A percentile compares a stretch with the other conserved stretches of the same genome.
phyloP scores from a whole-genome alignment of 805 yeast species.

The Metschnikowia vanudenii region DNA sequence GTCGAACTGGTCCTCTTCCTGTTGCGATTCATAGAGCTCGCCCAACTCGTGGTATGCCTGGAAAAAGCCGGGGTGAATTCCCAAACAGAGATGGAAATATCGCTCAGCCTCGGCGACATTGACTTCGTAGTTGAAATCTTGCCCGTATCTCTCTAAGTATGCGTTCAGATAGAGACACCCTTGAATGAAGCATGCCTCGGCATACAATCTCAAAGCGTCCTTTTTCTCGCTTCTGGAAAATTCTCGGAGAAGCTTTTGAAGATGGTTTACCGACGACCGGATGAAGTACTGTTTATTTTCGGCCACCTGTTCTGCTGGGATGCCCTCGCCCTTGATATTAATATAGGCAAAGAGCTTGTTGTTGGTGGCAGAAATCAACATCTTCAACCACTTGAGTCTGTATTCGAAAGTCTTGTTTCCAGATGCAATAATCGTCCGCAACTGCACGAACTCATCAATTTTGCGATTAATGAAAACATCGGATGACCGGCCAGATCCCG shows the following conservation, averaged over 20 bases:
- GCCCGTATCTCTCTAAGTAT: slow-evolving; percentile 29
- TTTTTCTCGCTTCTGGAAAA: slow-evolving; percentile 18
- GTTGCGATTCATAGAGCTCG: slow-evolving; percentile 36
- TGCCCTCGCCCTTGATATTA: slow-evolving; percentile 42
- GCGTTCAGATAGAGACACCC: slow-evolving; percentile 40
- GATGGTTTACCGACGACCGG: slow-evolving; percentile 39
- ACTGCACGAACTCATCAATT: slow-evolving; percentile 33
- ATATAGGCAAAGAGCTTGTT: slow-evolving; percentile 39
- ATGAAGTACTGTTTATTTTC: slow-evolving; percentile 36
- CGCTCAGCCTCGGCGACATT: slow-evolving; percentile 29
- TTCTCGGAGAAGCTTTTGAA: slow-evolving; percentile 36
- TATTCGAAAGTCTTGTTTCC: slow-evolving; percentile 43
- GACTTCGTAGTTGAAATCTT: slow-evolving; percentile 35
- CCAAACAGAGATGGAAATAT: slow-evolving; percentile 33
- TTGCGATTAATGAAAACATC: slow-evolving; percentile 31
- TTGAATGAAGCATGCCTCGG: slow-evolving; percentile 37
- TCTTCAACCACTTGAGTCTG: slow-evolving; percentile 43
- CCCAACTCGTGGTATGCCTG: slow-evolving; percentile 39
- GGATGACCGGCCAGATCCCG: slow-evolving; percentile 5
- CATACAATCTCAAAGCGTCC: slow-evolving; percentile 16
- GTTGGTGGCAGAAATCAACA: slow-evolving; percentile 40
- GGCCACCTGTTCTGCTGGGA: slow-evolving; percentile 29
- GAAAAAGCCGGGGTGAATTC: slow-evolving; percentile 31
- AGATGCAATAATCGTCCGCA: slow-evolving; percentile 37
- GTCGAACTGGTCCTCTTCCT: slow-evolving; percentile 30